A percentile compares a stretch with the other conserved stretches of the same genome.
Evolutionary conservation across 2,329 filamentous ascomycete species (phyloP).

Genomic region (Apiospora aurea): DNA sequence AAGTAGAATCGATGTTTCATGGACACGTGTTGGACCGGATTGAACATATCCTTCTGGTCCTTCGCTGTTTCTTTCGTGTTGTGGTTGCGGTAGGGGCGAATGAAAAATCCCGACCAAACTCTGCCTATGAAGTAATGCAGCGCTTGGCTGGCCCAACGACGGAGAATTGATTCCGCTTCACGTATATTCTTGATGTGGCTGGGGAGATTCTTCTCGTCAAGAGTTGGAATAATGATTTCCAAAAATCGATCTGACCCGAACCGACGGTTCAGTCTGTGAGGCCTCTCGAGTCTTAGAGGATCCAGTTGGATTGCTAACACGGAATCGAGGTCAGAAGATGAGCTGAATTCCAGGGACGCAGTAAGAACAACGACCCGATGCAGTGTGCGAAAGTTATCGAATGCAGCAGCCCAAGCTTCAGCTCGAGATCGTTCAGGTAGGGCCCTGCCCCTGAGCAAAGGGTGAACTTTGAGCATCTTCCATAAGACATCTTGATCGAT

Average conservation of each 20-base stretch:
- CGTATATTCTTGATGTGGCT: slow-evolving; percentile 38
- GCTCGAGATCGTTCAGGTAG: slow-evolving; percentile 56
- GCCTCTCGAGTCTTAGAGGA: slow-evolving; percentile 55
- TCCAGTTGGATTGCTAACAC: slow-evolving; percentile 56
- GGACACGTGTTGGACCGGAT: background rate
- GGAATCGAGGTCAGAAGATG: slow-evolving; percentile 42
- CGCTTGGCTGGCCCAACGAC: slow-evolving; percentile 47
- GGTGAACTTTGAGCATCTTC: slow-evolving; percentile 46
- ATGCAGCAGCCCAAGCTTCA: slow-evolving; percentile 54
- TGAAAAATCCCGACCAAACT: slow-evolving; percentile 56
- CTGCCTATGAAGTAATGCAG: slow-evolving; percentile 55
- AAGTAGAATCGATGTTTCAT: slow-evolving; percentile 55
- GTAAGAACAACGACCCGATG: slow-evolving; percentile 52
- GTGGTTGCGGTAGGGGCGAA: slow-evolving; percentile 44
- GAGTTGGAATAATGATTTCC: slow-evolving; percentile 58
- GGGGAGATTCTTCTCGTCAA: slow-evolving; percentile 30
- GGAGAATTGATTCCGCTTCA: slow-evolving; percentile 23
- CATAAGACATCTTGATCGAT: slow-evolving; percentile 54
- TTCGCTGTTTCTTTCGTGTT: slow-evolving; percentile 44
- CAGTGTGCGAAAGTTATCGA: slow-evolving; percentile 45
- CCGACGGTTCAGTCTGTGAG: slow-evolving; percentile 59
- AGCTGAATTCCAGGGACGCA: slow-evolving; percentile 47
- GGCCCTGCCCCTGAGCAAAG: slow-evolving; percentile 49
- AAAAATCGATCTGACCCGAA: slow-evolving; percentile 67
- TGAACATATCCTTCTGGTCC: background rate